Conservation (phyloP, 2,329 filamentous ascomycete species). For the Fusarium sp. region DNA sequence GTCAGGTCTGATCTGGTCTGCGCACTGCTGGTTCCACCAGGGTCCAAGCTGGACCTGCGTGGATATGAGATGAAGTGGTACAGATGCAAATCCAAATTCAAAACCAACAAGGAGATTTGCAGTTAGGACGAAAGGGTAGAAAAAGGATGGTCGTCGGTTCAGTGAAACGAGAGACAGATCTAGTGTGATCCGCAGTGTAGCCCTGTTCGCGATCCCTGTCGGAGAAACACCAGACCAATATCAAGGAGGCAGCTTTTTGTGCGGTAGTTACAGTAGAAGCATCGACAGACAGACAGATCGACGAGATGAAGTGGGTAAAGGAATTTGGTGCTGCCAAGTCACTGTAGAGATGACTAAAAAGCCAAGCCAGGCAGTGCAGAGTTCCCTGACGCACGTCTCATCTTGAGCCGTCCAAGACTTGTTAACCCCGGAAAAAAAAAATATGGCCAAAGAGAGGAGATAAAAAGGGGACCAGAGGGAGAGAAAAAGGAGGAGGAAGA, state of each 20-base stretch:
- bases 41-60: conserved; percentile 1
- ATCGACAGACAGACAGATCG: conserved; percentile 25
- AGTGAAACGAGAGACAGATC: conserved; percentile 32
- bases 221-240: conserved; percentile 26
- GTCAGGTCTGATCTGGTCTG: conserved; percentile 9
- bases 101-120: conserved; percentile 1
- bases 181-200: conserved; percentile 32
- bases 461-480: neutral
- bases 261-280: conserved; percentile 4
- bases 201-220: conserved; percentile 36
- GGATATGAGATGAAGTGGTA: conserved; percentile 10
- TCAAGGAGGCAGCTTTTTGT: conserved; percentile 27
- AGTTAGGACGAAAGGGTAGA: conserved; percentile 11
- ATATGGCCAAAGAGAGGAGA: conserved; percentile 10
- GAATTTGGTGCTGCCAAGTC: conserved; percentile 1
- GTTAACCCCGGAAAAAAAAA: conserved; percentile 16
- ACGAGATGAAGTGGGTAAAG: neutral
- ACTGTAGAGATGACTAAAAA: conserved; percentile 20
- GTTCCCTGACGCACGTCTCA: conserved; percentile 21
- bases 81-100: conserved; percentile 1
- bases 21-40: neutral
- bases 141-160: conserved; percentile 4
- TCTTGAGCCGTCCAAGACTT: conserved; percentile 18
- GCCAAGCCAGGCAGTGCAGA: conserved; percentile 40
- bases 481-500: conserved; percentile 12